These are phyloP conservation scores for Colletotrichum sp. DNA, from an alignment of 2,329 filamentous ascomycete species.

Conservation along the genomic window DNA sequence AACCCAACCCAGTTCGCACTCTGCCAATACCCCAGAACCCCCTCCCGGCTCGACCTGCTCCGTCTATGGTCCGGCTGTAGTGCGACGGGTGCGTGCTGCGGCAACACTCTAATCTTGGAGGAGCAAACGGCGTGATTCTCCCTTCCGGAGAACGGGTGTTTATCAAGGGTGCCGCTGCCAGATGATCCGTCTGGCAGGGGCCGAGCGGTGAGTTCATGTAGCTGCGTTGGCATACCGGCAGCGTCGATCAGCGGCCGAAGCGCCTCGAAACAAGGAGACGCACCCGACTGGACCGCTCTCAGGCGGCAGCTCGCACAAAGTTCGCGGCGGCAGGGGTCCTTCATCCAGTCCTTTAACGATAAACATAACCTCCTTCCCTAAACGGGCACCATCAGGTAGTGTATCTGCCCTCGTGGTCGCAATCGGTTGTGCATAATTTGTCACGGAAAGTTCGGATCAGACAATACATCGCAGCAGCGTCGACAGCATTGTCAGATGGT, in stretches of 20 bases:
- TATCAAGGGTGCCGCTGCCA: background rate
- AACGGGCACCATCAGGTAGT: background rate
- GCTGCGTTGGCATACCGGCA: background rate
- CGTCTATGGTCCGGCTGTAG: background rate
- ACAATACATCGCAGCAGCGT: background rate
- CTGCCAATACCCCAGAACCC: background rate
- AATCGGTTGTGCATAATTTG: background rate
- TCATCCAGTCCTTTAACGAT: background rate
- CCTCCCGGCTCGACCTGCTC: background rate
- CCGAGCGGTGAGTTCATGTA: background rate
- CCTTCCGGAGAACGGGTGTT: background rate
- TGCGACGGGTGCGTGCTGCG: background rate
- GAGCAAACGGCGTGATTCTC: background rate
- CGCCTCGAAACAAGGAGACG: background rate
- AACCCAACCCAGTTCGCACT: background rate
- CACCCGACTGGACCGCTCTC: background rate
- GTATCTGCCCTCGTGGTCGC: background rate
- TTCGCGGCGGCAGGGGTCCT: background rate
- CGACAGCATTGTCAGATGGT: background rate
- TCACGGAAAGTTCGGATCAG: background rate
- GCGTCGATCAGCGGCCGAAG: background rate
- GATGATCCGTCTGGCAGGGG: rapidly evolving
- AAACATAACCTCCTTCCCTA: background rate
- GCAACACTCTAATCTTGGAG: background rate
- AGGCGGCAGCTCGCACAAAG: background rate